Base-by-base conservation (phyloP, 176 grass and related monocot species). In the Alloteropsis semialata region DNA sequence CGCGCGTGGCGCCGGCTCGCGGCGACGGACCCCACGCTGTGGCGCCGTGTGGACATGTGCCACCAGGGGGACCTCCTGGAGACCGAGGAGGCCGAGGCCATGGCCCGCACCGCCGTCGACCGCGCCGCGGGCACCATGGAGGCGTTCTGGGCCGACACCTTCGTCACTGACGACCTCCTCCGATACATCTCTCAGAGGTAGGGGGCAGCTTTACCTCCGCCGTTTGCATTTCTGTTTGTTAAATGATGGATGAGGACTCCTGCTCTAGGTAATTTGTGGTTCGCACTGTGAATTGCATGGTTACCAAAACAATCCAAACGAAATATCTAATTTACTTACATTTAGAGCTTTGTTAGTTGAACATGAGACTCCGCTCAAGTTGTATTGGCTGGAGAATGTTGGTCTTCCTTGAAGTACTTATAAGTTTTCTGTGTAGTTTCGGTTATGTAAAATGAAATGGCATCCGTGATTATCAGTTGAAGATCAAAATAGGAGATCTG, bases 41-140 rank as follows among this genome's bases (percentile, higher is more conserved):
- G 84, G 88, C 88, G 88, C 54, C 74, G 65, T 16, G 73, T 90
- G 43, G 79, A 83, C n/a, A 83, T 90, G 88, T 79, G 6, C 48
- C 27, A 72, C 88, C 63, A 82, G n/a, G 72, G 65, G 1, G 78
- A 86, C 28, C 9, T 78, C 43, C 39, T 86, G 63, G 54, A 85
- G 76, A 38, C 51, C 13, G 82, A 85, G 14, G 69, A 58, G 64
- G 83, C 59, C 5, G 84, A 72, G 64, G 84, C n/a, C n/a, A 82
- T 86, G 84, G 88, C 88, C 37, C 72, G 84, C 30, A 73, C 72
- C 64, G 84, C 83, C 21, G 46, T 84, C 32, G 77, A 86, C 73
- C 74, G 78, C 17, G 29, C n/a, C 29, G 84, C 79, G 8, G 84
- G 77, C 79, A 75, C 62, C 63, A 46, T 90, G 37, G 83, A 82